Evolutionary conservation across 2,329 filamentous ascomycete genomes (phyloP).

Genomic region (Alternaria hordeiaustralica): DNA sequence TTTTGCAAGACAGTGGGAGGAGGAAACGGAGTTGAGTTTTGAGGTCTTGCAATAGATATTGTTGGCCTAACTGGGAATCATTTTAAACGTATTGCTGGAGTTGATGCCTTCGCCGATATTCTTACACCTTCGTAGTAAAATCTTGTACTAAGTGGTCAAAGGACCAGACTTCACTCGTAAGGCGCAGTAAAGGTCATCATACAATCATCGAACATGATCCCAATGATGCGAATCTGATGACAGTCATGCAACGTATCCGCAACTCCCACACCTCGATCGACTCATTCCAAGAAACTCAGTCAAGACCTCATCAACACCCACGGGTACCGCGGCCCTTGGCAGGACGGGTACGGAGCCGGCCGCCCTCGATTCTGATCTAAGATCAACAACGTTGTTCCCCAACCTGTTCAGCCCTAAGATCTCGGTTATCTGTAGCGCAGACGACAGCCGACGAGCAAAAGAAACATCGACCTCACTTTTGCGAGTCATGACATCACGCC

Average conservation of each 20-base stretch:
- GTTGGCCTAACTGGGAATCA: no score
- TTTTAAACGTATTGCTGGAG: no score
- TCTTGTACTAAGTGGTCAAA: no score
- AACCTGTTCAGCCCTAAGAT: not conserved
- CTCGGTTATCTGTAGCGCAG: not conserved
- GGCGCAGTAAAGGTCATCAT: no score
- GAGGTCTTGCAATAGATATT: no score
- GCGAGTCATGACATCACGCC: no score
- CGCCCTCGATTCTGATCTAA: not conserved
- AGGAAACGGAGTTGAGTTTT: conserved; percentile 23
- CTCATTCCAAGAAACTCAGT: not conserved
- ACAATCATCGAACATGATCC: no score
- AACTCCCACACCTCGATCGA: not conserved
- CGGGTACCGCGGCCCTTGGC: not conserved
- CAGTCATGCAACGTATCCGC: not conserved
- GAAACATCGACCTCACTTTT: not conserved
- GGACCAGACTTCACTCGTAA: no score
- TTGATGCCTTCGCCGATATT: no score
- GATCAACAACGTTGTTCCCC: not conserved
- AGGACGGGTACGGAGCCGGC: not conserved
- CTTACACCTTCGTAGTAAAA: no score
- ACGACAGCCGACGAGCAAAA: not conserved
- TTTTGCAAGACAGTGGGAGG: conserved; percentile 24
- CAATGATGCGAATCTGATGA: no score
- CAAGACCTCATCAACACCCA: not conserved